Conservation (phyloP, 1,139 yeast genomes). For the Hansenula lynferdii region DNA sequence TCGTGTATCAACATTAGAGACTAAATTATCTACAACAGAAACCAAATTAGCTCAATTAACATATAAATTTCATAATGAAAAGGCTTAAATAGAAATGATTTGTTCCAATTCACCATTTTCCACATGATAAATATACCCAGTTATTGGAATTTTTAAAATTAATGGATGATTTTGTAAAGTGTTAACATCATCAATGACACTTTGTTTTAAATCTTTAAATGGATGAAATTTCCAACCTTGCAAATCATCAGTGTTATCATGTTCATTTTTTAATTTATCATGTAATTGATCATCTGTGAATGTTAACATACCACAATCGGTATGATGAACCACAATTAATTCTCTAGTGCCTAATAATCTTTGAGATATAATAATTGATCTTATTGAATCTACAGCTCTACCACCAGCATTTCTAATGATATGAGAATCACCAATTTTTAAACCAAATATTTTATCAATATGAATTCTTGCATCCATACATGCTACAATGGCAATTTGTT, state of each 20-base stretch:
- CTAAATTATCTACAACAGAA: conserved; percentile 26
- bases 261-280: conserved; percentile 25
- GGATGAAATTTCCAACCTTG: conserved; percentile 32
- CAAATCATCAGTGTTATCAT: conserved; percentile 26
- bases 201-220: conserved; percentile 29
- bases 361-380: conserved; percentile 36
- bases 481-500: conserved; percentile 31
- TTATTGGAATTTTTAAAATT: conserved; percentile 28
- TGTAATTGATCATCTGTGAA: conserved; percentile 30
- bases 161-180: conserved; percentile 20
- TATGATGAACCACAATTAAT: conserved; percentile 35
- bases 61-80: conserved; percentile 10
- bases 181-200: conserved; percentile 34
- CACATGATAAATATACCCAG: conserved; percentile 37
- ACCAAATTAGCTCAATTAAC: conserved; percentile 29
- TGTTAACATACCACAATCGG: conserved; percentile 40
- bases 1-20: conserved; percentile 27
- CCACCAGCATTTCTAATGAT: conserved; percentile 43
- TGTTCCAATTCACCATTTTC: conserved; percentile 29
- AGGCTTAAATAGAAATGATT: conserved; percentile 6
- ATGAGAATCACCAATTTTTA: conserved; percentile 39
- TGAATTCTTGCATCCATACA: conserved; percentile 43
- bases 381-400: conserved; percentile 34
- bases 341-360: conserved; percentile 32
- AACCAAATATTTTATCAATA: conserved; percentile 35